phyloP scores from a whole-genome alignment of 768 basidiomycete species.

The Tricholoma saponaceum region DNA sequence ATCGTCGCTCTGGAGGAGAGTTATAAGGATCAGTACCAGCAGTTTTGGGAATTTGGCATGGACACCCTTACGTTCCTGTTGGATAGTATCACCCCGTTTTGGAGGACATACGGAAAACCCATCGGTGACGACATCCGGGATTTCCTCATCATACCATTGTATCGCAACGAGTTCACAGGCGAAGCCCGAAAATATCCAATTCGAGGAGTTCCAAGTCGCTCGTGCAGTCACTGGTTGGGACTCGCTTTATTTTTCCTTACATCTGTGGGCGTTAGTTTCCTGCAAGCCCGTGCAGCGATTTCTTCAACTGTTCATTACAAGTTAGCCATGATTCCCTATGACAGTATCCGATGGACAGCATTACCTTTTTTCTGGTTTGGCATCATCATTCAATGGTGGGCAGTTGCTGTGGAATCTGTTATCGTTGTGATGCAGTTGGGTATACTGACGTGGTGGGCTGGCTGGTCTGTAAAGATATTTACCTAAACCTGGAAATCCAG shows the following conservation, averaged over 20 bases:
- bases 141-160: conserved; percentile 78
- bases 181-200: conserved; percentile 67
- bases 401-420: conserved; percentile 53
- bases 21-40: conserved; percentile 76
- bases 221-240: conserved; percentile 64
- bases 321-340: conserved; percentile 53
- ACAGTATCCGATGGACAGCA: conserved; percentile 58
- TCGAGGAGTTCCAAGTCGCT: conserved; percentile 52
- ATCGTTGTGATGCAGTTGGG: conserved; percentile 56
- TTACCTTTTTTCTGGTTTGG: conserved; percentile 63
- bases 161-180: conserved; percentile 82
- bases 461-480: conserved; percentile 59
- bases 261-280: conserved; percentile 43
- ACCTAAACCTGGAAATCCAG: conserved; percentile 19
- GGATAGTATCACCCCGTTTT: conserved; percentile 74
- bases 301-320: conserved; percentile 51
- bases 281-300: conserved; percentile 58
- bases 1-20: conserved; percentile 73
- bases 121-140: conserved; percentile 78
- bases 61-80: conserved; percentile 72
- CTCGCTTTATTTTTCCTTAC: conserved; percentile 48
- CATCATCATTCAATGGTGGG: conserved; percentile 64
- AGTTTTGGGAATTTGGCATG: conserved; percentile 79
- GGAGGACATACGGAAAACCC: conserved; percentile 79
- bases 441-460: conserved; percentile 70